Base-by-base conservation (phyloP, 768 basidiomycete species). In the Zangia roseola region DNA sequence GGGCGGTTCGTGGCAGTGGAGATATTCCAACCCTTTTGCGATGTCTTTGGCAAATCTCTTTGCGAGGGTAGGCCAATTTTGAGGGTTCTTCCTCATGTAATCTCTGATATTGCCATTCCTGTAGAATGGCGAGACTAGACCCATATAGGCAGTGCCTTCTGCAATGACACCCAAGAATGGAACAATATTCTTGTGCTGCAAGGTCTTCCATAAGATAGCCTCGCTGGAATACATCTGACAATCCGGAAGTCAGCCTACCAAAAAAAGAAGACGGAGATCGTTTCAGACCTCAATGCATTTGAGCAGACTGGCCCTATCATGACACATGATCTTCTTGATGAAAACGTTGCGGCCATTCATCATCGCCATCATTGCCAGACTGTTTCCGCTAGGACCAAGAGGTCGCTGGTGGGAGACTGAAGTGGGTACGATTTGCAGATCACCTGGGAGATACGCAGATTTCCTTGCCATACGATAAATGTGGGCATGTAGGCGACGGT, bases 381-480 rank as follows among this genome's bases (percentile, higher is more conserved):
- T 62, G 20, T 56, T 53, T n/a, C 53, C 61, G 3, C 68, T 65
- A 6, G 21, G 3, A 17, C 17, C 44, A 17, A 55, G 24, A 20
- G 2, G 0, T 1, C 6, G 41, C 28, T 10, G 23, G 14, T 36
- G 23, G 2, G 42, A 41, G 20, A 50, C 38, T 14, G 41, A 49
- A 12, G 38, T 9, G 23, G 6, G 23, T 36, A 10, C 24, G 17
- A 63, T 65, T 17, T 10, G 42, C n/a, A 63, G n/a, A n/a, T 2
- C 48, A 39, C 2, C 28, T 13, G 61, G 67, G 12, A 66, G 43
- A 38, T 65, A 51, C 16, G 51, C 55, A 5, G 52, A 66, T 34
- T 67, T 66, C 39, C 64, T 64, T 24, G 67, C 51, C 54, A 68
- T 52, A 28, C 67, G 64, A 14, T 65, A 61, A 28, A 64, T 55